Percentiles rank a stretch among this genome's conserved stretches.
phyloP scores from a whole-genome alignment of 352 stramenopile species.

The Globisporangium camurandrum region DNA sequence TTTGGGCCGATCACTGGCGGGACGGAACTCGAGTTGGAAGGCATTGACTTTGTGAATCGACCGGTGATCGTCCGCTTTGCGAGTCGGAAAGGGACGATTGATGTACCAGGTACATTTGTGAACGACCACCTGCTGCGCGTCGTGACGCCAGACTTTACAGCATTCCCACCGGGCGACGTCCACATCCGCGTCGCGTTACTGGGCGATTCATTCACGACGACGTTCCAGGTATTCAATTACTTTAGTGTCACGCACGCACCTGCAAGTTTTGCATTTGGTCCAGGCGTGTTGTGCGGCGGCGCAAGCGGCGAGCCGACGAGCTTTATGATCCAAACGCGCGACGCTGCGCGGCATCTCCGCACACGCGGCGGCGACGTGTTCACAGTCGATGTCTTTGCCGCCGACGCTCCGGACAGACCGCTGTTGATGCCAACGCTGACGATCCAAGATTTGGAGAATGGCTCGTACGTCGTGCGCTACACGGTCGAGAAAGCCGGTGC shows the following conservation, averaged over 20 bases:
- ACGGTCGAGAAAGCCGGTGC: slow-evolving; percentile 69
- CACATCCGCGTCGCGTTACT: slow-evolving; percentile 90
- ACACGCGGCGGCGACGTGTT: slow-evolving; percentile 93
- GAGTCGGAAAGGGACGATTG: slow-evolving; percentile 85
- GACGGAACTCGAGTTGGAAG: slow-evolving; percentile 79
- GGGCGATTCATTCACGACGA: slow-evolving; percentile 92
- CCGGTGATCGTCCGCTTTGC: slow-evolving; percentile 86
- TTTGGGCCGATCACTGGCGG: slow-evolving; percentile 92
- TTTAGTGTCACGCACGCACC: slow-evolving; percentile 88
- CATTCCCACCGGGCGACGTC: slow-evolving; percentile 77
- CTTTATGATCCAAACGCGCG: slow-evolving; percentile 83
- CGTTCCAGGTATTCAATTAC: slow-evolving; percentile 89
- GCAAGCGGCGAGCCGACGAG: slow-evolving; percentile 62
- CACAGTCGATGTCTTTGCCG: slow-evolving; percentile 49
- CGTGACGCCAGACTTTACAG: slow-evolving; percentile 87
- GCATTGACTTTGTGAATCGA: slow-evolving; percentile 89
- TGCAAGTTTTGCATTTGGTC: slow-evolving; percentile 90
- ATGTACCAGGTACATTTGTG: slow-evolving; percentile 84
- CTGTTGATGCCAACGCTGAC: slow-evolving; percentile 48
- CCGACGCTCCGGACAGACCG: slow-evolving; percentile 36
- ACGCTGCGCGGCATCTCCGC: slow-evolving; percentile 71
- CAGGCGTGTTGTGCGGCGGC: slow-evolving; percentile 84
- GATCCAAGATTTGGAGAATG: slow-evolving; percentile 86
- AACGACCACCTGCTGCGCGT: slow-evolving; percentile 88
- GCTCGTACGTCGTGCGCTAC: slow-evolving; percentile 93